These are phyloP conservation scores for Filobasidium floriforme DNA, from an alignment of 768 basidiomycete genomes.

Conservation along the genomic window DNA sequence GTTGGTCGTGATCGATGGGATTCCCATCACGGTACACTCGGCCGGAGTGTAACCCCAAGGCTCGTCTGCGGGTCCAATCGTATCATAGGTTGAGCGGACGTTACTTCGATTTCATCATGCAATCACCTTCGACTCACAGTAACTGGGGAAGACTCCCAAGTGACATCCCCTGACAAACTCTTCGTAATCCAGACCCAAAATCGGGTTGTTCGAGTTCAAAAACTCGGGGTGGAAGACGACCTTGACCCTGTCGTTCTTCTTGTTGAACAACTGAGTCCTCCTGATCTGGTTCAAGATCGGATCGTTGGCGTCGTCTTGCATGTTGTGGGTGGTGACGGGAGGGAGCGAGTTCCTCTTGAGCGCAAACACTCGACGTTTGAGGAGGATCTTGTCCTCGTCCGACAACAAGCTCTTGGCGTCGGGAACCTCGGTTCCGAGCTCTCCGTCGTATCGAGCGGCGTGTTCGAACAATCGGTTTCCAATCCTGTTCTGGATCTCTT, in stretches of 20 bases:
- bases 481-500: conserved; percentile 87
- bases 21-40: conserved; percentile 99
- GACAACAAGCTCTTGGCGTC: conserved; percentile 71
- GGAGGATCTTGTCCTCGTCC: conserved; percentile 81
- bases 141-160: conserved; percentile 95
- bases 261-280: conserved; percentile 87
- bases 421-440: conserved; percentile 64
- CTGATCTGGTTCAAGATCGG: conserved; percentile 93
- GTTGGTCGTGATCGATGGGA: conserved; percentile 94
- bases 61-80: conserved; percentile 30
- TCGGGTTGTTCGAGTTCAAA: conserved; percentile 94
- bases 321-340: conserved; percentile 96
- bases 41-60: conserved; percentile 70
- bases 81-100: background rate
- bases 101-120: conserved; percentile 1
- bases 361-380: conserved; percentile 94
- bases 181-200: conserved; percentile 93
- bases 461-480: conserved; percentile 89
- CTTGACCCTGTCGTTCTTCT: conserved; percentile 81
- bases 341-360: conserved; percentile 91
- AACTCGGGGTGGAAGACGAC: conserved; percentile 98
- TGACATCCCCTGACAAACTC: conserved; percentile 98
- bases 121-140: conserved; percentile 57
- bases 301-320: conserved; percentile 85
- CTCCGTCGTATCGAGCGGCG: conserved; percentile 83